phyloP scores from a whole-genome alignment of 306 rosid species.

The Trifolium repens region DNA sequence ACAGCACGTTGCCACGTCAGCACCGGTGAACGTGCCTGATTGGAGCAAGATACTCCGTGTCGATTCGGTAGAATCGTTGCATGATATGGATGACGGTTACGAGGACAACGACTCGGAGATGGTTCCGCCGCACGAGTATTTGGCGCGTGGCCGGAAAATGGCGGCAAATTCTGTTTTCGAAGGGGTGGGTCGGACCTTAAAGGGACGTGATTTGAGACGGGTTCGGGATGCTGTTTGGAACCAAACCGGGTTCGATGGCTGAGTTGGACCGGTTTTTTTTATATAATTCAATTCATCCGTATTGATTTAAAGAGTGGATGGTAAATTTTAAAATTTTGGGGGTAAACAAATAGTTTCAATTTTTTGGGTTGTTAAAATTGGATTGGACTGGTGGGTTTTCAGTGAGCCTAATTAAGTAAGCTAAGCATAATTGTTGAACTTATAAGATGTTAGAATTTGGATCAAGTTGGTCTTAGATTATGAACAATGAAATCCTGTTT shows the following conservation, averaged over 20 bases:
- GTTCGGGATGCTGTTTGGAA: conserved; percentile 98
- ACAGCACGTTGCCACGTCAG: conserved; percentile 86
- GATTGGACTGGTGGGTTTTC: conserved; percentile 11
- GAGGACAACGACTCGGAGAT: conserved; percentile 65
- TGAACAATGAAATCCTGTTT: background rate
- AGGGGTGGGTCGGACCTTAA: conserved; percentile 93
- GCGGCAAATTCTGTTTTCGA: conserved; percentile 88
- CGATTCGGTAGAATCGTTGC: conserved; percentile 74
- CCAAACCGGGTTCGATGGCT: conserved; percentile 94
- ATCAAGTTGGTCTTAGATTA: background rate
- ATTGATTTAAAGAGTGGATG: background rate
- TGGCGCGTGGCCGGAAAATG: conserved; percentile 76
- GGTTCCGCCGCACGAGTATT: conserved; percentile 94
- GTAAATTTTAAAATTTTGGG: conserved; percentile 19
- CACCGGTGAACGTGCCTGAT: conserved; percentile 94
- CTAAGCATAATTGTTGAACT: conserved; percentile 27
- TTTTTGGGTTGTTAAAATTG: conserved; percentile 13
- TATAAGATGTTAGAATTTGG: conserved; percentile 27
- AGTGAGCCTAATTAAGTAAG: conserved; percentile 44
- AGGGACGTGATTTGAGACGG: conserved; percentile 90
- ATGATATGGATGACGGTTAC: conserved; percentile 49
- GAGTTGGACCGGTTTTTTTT: background rate
- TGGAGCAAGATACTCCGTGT: conserved; percentile 94
- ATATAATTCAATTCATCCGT: background rate
- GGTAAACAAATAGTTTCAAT: background rate